phyloP scores from a whole-genome alignment of 768 basidiomycete genomes.

The Leccinum incarnatum region DNA sequence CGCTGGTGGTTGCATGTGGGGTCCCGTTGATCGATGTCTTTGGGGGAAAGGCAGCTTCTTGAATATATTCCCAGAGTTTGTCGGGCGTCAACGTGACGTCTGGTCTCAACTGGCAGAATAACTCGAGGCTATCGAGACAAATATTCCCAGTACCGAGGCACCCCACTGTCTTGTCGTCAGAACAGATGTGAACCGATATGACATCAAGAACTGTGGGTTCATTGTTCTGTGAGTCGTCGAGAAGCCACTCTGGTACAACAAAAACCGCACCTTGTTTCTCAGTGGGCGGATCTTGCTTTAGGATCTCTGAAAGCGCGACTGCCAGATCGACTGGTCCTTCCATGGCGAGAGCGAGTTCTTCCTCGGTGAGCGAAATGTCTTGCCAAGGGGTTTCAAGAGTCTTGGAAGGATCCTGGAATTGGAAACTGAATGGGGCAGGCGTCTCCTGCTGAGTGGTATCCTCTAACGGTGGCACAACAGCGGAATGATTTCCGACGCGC shows the following conservation, averaged over 20 bases:
- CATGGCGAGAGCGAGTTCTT: background rate
- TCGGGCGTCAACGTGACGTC: too few relatives aligned
- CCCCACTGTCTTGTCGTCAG: fast-evolving
- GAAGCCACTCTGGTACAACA: too few relatives aligned
- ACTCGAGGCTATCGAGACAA: background rate
- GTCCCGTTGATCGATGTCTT: background rate
- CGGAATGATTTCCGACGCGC: background rate
- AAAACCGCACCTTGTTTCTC: background rate
- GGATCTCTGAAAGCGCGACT: too few relatives aligned
- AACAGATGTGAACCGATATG: background rate
- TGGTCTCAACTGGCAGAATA: too few relatives aligned
- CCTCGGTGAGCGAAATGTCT: background rate
- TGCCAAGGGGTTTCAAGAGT: background rate
- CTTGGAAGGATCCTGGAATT: background rate
- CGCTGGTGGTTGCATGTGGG: background rate
- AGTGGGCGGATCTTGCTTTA: too few relatives aligned
- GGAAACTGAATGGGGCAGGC: background rate
- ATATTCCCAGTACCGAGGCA: background rate
- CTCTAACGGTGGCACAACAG: background rate
- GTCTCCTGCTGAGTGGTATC: background rate
- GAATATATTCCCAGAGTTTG: background rate
- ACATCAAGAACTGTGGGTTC: too few relatives aligned
- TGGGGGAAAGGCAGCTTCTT: background rate
- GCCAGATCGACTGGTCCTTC: background rate
- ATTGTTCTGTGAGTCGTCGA: too few relatives aligned